Percentiles rank a stretch among this genome's conserved stretches.
Conservation (phyloP, 805 yeast species). For the Pichia scutulata region DNA sequence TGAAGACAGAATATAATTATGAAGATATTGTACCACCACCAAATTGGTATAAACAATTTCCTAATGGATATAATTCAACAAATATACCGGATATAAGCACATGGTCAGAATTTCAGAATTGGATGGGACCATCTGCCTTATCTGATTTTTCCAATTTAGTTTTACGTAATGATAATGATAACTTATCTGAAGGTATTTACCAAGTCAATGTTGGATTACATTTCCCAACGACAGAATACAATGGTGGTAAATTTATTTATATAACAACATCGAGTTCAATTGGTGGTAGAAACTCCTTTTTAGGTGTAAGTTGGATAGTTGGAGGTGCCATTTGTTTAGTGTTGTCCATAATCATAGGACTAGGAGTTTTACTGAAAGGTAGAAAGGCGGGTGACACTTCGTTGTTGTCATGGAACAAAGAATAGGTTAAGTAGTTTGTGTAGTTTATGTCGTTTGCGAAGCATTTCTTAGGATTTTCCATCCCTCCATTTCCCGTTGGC, state of each 20-base stretch:
- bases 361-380: constrained; percentile 53
- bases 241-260: constrained; percentile 61
- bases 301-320: constrained; percentile 68
- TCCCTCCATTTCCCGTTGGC: neutral
- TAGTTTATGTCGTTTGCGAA: neutral
- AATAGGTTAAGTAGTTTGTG: neutral
- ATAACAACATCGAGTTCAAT: constrained; percentile 62
- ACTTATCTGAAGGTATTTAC: constrained; percentile 50
- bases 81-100: constrained; percentile 62
- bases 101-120: constrained; percentile 70
- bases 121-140: constrained; percentile 82
- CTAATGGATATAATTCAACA: constrained; percentile 63
- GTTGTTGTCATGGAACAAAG: constrained; percentile 63
- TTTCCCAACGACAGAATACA: constrained; percentile 66
- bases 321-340: constrained; percentile 65
- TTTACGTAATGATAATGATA: constrained; percentile 52
- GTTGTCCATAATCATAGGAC: constrained; percentile 44
- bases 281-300: constrained; percentile 69
- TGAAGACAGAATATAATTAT: constrained; percentile 53
- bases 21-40: constrained; percentile 74
- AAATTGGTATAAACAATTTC: constrained; percentile 65
- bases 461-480: too few species aligned
- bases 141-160: constrained; percentile 61
- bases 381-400: constrained; percentile 67
- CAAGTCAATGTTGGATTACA: constrained; percentile 63